Base-by-base conservation (phyloP, 257 asterid genomes). In the Solanum raphanifolium region DNA sequence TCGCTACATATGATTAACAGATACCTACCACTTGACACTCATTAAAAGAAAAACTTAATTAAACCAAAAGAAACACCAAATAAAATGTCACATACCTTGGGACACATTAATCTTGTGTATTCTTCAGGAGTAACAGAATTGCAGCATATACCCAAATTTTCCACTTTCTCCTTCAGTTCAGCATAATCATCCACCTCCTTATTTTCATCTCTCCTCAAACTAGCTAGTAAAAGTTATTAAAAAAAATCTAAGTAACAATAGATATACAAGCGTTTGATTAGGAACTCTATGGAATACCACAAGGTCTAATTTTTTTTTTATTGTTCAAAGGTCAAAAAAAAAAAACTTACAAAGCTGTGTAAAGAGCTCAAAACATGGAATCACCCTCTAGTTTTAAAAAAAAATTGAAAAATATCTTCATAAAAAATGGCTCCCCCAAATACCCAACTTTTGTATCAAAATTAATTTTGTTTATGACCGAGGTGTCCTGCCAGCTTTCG, bases 61-160 rank as follows among this genome's bases (percentile, higher is more conserved):
- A 52, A 87, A 87, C 23, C 48, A n/a, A 27, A 13, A 87, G 34
- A 29, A 29, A 31, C 29, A 66, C 41, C 13, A 39, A 46, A 36
- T 34, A 39, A n/a, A 43, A 41, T n/a, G 62, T 65, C 27, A 48
- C 12, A 83, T 89, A 93, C 96, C 96, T 92, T 92, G 58, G 98
- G 98, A 84, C 98, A 94, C 88, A 91, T 88, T n/a, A 94, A 74
- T 86, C 91, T 94, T 87, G 91, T 90, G 91, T 72, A 93, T 13
- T 89, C 83, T 36, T 95, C 96, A 86, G 94, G 96, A 81, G 90
- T 87, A 88, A 94, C 92, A 88, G 92, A 90, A 91, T 91, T 92
- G 66, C 83, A 52, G 34, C 87, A 85, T 83, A 94, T 81, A 69
- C 92, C 94, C 52, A 90, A 84, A 88, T 87, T 88, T 66, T 89